phyloP scores from a whole-genome alignment of 1,284 basidiomycete species.

The Boletus holoroseus region DNA sequence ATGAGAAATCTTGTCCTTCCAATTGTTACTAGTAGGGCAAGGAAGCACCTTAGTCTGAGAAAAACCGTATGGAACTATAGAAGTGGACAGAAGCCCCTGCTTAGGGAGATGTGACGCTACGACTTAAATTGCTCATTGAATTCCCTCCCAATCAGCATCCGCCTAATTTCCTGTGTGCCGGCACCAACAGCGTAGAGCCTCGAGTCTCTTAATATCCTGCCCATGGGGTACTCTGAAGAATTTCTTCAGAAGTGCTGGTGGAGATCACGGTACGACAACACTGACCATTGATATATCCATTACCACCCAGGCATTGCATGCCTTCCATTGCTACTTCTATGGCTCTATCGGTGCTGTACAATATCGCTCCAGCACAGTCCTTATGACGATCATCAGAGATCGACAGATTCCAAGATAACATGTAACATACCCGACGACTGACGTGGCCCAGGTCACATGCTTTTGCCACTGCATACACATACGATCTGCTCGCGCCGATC shows the following conservation, averaged over 20 bases:
- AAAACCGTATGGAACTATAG: not conserved
- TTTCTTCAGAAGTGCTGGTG: not conserved
- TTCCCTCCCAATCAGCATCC: slow-evolving; percentile 86
- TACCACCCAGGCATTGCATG: slow-evolving; percentile 89
- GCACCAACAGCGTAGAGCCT: slow-evolving; percentile 87
- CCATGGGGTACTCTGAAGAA: slow-evolving; percentile 75
- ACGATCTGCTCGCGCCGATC: slow-evolving; percentile 81
- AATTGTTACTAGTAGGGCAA: not conserved
- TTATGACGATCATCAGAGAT: slow-evolving; percentile 31
- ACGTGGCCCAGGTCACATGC: slow-evolving; percentile 82
- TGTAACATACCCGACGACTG: slow-evolving; percentile 63
- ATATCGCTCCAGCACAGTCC: slow-evolving; percentile 90
- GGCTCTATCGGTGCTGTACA: slow-evolving; percentile 86
- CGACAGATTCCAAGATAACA: slow-evolving; percentile 11
- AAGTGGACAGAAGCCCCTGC: not conserved
- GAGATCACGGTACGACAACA: not conserved
- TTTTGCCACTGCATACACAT: slow-evolving; percentile 88
- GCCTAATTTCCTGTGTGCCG: slow-evolving; percentile 85
- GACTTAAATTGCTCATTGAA: slow-evolving; percentile 70
- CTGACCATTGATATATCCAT: slow-evolving; percentile 87
- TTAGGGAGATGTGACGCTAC: slow-evolving; percentile 2
- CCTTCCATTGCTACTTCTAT: slow-evolving; percentile 88
- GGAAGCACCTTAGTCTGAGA: not conserved
- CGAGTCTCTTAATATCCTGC: slow-evolving; percentile 79
- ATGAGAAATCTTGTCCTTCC: no score